These are phyloP conservation scores for Talaromyces albobiverticillius DNA, from an alignment of 2,329 filamentous ascomycete genomes.

Conservation along the genomic window DNA sequence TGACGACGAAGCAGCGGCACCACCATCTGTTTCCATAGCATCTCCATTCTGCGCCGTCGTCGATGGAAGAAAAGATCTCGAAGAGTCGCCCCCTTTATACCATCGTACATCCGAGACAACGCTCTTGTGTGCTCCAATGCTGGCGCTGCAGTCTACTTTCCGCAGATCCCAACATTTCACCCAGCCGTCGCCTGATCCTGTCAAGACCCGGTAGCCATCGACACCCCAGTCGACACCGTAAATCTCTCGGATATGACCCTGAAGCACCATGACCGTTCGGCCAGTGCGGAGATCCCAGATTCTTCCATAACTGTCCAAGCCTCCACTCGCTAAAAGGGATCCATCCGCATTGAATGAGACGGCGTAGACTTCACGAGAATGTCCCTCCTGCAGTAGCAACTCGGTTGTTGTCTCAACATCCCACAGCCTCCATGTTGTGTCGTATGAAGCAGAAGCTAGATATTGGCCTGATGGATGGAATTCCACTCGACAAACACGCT, in stretches of 20 bases:
- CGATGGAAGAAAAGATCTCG: conserved; percentile 58
- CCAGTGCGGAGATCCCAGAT: conserved; percentile 95
- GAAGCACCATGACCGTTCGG: conserved; percentile 90
- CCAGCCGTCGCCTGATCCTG: conserved; percentile 89
- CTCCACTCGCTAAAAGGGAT: conserved; percentile 85
- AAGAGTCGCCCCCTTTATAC: conserved; percentile 84
- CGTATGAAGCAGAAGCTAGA: conserved; percentile 88
- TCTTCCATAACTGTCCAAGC: conserved; percentile 87
- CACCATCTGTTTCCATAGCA: conserved; percentile 29
- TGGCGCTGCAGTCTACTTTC: conserved; percentile 77
- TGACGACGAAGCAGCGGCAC: conserved; percentile 17
- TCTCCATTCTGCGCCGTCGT: conserved; percentile 64
- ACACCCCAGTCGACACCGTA: conserved; percentile 89
- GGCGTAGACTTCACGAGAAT: conserved; percentile 88
- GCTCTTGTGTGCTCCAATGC: conserved; percentile 85
- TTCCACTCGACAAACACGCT: conserved; percentile 85
- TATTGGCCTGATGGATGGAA: conserved; percentile 92
- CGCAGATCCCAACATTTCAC: conserved; percentile 97
- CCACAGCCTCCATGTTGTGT: conserved; percentile 96
- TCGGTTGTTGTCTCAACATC: conserved; percentile 84
- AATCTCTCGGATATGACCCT: conserved; percentile 90
- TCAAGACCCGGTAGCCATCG: conserved; percentile 89
- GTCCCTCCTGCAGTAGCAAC: conserved; percentile 85
- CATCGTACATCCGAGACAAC: conserved; percentile 90
- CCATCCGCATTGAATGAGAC: conserved; percentile 89